Conservation (phyloP, 371 early-diverging fungal genomes). For the Dentiscutata heterogama region DNA sequence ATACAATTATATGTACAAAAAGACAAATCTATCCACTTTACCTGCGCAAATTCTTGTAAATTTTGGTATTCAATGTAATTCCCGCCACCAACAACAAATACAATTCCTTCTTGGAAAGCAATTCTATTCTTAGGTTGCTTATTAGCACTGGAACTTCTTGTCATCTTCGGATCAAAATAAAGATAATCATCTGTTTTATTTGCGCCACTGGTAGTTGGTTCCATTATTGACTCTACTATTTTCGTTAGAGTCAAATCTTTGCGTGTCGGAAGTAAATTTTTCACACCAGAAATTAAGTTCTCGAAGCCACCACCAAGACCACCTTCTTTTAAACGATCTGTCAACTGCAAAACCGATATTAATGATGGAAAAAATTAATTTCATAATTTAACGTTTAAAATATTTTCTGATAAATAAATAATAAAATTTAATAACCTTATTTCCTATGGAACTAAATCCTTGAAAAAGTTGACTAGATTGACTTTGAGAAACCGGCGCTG, state of each 20-base stretch:
- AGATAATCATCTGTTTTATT: constrained; percentile 84
- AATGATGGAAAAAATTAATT: neutral
- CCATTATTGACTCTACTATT: constrained; percentile 89
- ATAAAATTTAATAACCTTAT: constrained; percentile 64
- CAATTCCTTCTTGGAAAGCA: constrained; percentile 89
- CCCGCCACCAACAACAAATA: constrained; percentile 97
- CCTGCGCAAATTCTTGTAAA: constrained; percentile 85
- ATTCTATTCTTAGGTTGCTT: constrained; percentile 65
- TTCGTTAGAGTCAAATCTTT: constrained; percentile 90
- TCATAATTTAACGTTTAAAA: neutral
- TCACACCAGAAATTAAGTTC: constrained; percentile 92
- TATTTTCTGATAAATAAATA: neutral
- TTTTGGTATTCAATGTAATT: constrained; percentile 97
- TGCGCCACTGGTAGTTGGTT: constrained; percentile 59
- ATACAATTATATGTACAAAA: neutral
- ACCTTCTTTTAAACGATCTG: constrained; percentile 81
- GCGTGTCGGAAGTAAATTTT: constrained; percentile 90
- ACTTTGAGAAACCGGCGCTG: constrained; percentile 60
- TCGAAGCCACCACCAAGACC: constrained; percentile 86
- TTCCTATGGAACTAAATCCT: constrained; percentile 88
- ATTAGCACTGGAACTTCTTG: constrained; percentile 53
- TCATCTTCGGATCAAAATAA: constrained; percentile 90
- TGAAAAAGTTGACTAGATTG: constrained; percentile 63
- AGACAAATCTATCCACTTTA: constrained; percentile 48
- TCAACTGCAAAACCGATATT: constrained; percentile 61